phyloP scores from a whole-genome alignment of 441 rosid genomes.

The Hura crepitans region DNA sequence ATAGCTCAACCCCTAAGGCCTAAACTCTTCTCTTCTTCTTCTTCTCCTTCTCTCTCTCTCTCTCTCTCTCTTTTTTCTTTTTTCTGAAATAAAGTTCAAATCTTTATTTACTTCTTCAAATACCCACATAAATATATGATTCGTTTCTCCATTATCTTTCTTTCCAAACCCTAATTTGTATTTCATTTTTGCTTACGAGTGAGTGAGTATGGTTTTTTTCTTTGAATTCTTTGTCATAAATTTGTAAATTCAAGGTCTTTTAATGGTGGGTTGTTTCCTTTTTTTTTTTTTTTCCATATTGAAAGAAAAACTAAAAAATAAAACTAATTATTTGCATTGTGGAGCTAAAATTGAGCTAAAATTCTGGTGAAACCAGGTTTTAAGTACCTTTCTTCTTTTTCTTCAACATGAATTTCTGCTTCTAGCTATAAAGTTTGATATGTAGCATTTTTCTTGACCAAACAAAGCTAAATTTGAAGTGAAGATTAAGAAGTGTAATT shows the following conservation, averaged over 20 bases:
- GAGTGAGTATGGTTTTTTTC: not conserved
- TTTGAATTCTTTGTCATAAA: not conserved
- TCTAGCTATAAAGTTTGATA: not conserved
- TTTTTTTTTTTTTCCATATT: not conserved
- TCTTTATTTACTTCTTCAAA: not conserved
- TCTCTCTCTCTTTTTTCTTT: not conserved
- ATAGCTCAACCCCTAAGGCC: not conserved
- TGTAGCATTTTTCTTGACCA: not conserved
- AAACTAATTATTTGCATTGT: not conserved
- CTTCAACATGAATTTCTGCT: not conserved
- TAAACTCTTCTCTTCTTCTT: not conserved
- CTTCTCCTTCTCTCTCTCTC: not conserved
- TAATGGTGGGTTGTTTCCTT: conserved; percentile 1
- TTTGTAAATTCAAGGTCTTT: conserved; percentile 12
- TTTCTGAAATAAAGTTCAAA: no score
- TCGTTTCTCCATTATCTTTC: not conserved
- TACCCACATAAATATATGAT: not conserved
- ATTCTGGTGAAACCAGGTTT: not conserved
- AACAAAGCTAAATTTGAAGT: not conserved
- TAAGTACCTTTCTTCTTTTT: not conserved
- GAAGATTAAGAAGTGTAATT: not conserved
- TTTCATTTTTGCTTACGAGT: not conserved
- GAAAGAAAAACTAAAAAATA: not conserved
- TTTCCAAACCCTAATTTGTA: not conserved
- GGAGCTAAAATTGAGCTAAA: conserved; percentile 1